Evolutionary conservation across 2,329 filamentous ascomycete genomes (phyloP).

Genomic region (Penicillium sp.): DNA sequence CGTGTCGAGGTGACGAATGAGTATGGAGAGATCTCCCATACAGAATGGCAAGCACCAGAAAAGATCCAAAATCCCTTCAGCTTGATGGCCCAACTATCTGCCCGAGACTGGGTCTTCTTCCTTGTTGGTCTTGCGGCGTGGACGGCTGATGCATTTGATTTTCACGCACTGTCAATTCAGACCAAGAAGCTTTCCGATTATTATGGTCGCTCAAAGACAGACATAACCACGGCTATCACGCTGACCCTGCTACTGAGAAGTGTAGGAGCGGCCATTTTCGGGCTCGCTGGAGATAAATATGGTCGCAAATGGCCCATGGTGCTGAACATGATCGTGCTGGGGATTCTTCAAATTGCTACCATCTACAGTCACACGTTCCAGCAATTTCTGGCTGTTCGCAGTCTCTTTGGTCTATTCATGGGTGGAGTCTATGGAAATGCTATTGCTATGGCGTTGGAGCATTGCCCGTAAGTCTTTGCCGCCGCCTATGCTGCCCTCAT

Average conservation of each 20-base stretch:
- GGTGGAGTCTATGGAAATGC: conserved; percentile 80
- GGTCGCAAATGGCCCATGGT: conserved; percentile 83
- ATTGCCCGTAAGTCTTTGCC: conserved; percentile 57
- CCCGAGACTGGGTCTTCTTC: conserved; percentile 75
- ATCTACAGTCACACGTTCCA: conserved; percentile 74
- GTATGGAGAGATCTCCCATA: conserved; percentile 63
- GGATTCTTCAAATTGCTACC: conserved; percentile 73
- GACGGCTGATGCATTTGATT: conserved; percentile 83
- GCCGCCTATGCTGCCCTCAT: background rate
- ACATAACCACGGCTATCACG: conserved; percentile 65
- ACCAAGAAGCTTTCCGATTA: conserved; percentile 69
- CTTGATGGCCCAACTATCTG: conserved; percentile 65
- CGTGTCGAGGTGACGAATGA: conserved; percentile 59
- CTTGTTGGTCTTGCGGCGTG: conserved; percentile 73
- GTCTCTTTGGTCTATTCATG: conserved; percentile 78
- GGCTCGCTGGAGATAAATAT: conserved; percentile 75
- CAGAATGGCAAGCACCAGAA: conserved; percentile 70
- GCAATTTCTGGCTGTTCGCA: conserved; percentile 74
- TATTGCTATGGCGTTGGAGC: conserved; percentile 76
- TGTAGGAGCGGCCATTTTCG: conserved; percentile 75
- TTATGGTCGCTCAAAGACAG: conserved; percentile 64
- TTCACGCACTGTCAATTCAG: conserved; percentile 78
- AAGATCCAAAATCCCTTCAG: conserved; percentile 71
- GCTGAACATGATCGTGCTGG: conserved; percentile 73
- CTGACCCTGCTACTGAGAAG: conserved; percentile 75